Base-by-base conservation (phyloP, 805 yeast genomes). In the Kluyveromyces nonfermentans region DNA sequence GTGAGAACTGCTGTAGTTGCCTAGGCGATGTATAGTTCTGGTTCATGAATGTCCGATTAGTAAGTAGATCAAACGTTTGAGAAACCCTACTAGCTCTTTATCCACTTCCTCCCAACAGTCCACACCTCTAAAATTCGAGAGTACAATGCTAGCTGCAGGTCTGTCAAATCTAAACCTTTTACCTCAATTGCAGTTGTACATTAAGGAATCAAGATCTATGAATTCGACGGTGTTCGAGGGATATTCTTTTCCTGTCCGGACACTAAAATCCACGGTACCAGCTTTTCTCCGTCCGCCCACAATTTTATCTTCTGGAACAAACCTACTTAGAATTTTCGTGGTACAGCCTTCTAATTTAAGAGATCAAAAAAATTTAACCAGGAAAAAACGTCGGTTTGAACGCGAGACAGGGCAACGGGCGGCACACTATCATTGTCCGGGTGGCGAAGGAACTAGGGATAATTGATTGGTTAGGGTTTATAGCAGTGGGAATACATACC, bases 181-280 rank as follows among this genome's bases (percentile, higher is more conserved):
- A 14, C 30, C 9, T 10, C 9, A 10, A 10, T 14, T 33, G 16
- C 9, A 3, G 20, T 33, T 18, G 4, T 33, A 18, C 10, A 10
- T 33, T 33, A 33, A 33, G 20, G 35, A 33, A 33, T 16, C 20
- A 14, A 33, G 35, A 33, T 33, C 35, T 33, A 33, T 12, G 35
- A 33, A 33, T 33, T 33, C 35, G 35, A 33, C n/a, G 17, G 35
- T 33, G n/a, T 33, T 33, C 35, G 35, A 33, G 35, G 35, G 35
- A 33, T 33, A 18, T 18, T 18, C 35, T 18, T 4, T 33, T 15
- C 19, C 35, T 33, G 35, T 33, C 35, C 35, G 35, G 35, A 16
- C 17, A 16, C 4, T 33, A 3, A 18, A 15, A 15, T 16, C 35
- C 35, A 33, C 7, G 35, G 35, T 33, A 10, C n/a, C n/a, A 16